These are phyloP conservation scores for Sporothrix inflata DNA, from an alignment of 2,329 filamentous ascomycete genomes.

Conservation along the genomic window DNA sequence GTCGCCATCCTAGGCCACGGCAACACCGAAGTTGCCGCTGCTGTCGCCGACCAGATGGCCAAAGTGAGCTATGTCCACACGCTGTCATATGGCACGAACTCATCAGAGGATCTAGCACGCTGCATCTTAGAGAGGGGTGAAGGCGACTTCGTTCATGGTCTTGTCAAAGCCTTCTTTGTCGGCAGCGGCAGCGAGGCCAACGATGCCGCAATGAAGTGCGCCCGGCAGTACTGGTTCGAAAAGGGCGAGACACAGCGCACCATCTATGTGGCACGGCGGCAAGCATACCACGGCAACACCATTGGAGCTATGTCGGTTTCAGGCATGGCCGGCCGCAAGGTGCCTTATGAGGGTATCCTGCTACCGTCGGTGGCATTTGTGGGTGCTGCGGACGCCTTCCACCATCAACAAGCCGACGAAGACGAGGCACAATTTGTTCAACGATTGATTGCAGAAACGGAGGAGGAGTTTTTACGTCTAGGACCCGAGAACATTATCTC, in stretches of 20 bases:
- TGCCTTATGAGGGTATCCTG: conserved; percentile 61
- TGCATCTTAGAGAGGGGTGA: conserved; percentile 36
- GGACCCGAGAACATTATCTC: conserved; percentile 66
- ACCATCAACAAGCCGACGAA: conserved; percentile 49
- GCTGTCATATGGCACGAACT: conserved; percentile 57
- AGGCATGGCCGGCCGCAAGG: conserved; percentile 62
- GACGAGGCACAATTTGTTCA: conserved; percentile 59
- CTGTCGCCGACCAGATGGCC: conserved; percentile 57
- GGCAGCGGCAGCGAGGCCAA: conserved; percentile 65
- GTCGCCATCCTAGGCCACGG: conserved; percentile 73
- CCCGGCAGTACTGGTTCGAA: conserved; percentile 68
- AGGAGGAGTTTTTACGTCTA: conserved; percentile 61
- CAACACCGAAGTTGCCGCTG: conserved; percentile 61
- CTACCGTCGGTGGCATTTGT: conserved; percentile 57
- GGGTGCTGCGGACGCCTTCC: conserved; percentile 68
- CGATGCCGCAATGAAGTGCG: conserved; percentile 69
- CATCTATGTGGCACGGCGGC: conserved; percentile 65
- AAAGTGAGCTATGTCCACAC: conserved; percentile 41
- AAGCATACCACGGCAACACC: conserved; percentile 73
- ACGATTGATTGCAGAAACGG: conserved; percentile 63
- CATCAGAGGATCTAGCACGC: conserved; percentile 53
- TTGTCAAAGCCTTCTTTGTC: conserved; percentile 45
- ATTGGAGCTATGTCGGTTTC: conserved; percentile 62
- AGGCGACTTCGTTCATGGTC: conserved; percentile 41
- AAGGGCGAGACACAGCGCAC: conserved; percentile 54